Evolutionary conservation across 2,329 filamentous ascomycete species (phyloP), one percentile per base, ranked within the genome.

Genomic region (Sporothrix variecibatus): DNA sequence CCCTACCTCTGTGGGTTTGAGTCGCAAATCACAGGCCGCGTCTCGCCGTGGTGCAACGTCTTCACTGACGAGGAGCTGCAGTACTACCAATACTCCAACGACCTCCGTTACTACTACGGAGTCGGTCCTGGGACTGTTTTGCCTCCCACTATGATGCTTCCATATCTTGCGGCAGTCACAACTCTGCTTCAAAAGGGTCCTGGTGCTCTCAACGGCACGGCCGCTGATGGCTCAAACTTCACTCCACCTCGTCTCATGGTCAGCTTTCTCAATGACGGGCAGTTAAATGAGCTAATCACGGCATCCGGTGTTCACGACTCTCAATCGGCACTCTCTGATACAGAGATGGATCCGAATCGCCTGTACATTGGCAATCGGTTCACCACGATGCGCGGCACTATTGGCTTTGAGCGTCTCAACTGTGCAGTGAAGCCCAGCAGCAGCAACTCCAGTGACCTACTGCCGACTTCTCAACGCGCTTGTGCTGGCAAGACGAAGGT

Each of bases 1-100:
- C 90, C 90, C 0, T 92, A 93, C 77, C 84, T 92, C n/a, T 93
- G 91, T 77, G 91, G 90, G 3, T 93, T 91, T 75, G 91, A 93
- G 78, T 89, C 87, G 2, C 91, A 93, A 78, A 92, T 93, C 76
- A 89, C 85, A 0, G 90, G 91, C 0, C 82, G 81, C 1, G 80
- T 88, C 3, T 91, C 89, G 4, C 88, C 90, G 0, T 92, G 88
- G 83, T 93, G 91, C 79, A 82, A 83, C 70, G 83, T 91, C 20
- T 90, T 92, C 77, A 90, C 86, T 2, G 83, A 90, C 46, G 83
- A 88, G 2, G 91, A 93, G 79, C 84, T 91, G 72, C 82, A 86
- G 40, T 82, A 87, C 77, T 93, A 92, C 76, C 90, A 92, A 78
- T 93, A 93, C 79, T 84, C 86, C 1, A 90, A 93, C 76, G 91